Evolutionary conservation across 345 rosid genomes (phyloP), one percentile per base, ranked within the genome.

Genomic region (Citrus unshiu): DNA sequence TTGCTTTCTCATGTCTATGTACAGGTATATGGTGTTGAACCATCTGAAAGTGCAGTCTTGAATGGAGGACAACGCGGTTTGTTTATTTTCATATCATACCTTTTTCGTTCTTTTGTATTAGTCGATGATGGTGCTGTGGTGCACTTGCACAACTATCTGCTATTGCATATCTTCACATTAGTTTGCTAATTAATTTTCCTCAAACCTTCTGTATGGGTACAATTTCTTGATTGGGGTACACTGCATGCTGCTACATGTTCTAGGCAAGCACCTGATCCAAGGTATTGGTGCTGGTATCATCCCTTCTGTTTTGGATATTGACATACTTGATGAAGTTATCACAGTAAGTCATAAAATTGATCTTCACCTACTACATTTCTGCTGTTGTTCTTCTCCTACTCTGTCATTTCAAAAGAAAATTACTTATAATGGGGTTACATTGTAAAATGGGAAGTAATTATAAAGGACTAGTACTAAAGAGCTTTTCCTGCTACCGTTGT

Each of bases 201-300:
- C 51, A 46, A 46, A 46, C 51, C 51, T 46, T 46, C 51, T 46
- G 18, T 46, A 14, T 13, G 51, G 13, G 51, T 46, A 46, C 51
- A 46, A 43, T 46, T 72, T 65, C 32, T 57, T 77, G 16, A 16
- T 54, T 54, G 58, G 21, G 58, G 2, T 18, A 54, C 22, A 18
- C 22, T 54, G 58, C 58, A 4, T 18, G 19, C 2, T 40, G 46
- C 24, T 1, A 29, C 66, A n/a, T 80, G 71, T 71, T 25, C 34
- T 75, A 92, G 93, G 92, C 72, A 66, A 68, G 46, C 92, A 89
- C 82, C 56, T 68, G 78, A 90, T 92, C n/a, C 82, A 89, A 72
- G 96, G 93, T 54, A 81, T 89, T 78, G 93, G 93, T 10, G 85
- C 90, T 68, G 93, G 92, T 56, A 3, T 87, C 54, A 65, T 92